phyloP scores from a whole-genome alignment of 495 filamentous ascomycete genomes.

The Filosporella fistucella region DNA sequence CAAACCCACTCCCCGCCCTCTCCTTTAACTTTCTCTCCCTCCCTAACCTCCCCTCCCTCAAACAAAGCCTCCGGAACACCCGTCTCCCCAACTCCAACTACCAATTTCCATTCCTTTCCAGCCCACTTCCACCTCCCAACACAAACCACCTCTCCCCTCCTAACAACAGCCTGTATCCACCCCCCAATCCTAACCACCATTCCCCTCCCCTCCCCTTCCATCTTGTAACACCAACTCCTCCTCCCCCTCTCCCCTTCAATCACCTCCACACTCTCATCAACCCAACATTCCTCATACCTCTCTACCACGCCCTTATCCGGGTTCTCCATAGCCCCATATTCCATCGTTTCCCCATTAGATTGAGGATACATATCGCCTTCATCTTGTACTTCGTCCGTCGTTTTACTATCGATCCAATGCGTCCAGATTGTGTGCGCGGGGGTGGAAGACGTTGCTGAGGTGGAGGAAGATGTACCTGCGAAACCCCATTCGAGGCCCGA shows the following conservation, averaged over 20 bases:
- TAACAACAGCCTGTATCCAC: constrained; percentile 41
- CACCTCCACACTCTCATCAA: constrained; percentile 19
- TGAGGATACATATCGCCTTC: constrained; percentile 44
- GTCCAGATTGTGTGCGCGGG: constrained; percentile 36
- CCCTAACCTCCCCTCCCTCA: neutral
- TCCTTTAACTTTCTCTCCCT: neutral
- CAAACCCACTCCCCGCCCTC: neutral
- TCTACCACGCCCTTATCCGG: constrained; percentile 29
- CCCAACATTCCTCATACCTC: constrained; percentile 53
- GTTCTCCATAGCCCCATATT: constrained; percentile 45
- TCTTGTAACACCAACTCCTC: constrained; percentile 29
- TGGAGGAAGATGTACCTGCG: constrained; percentile 38
- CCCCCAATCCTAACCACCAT: constrained; percentile 42
- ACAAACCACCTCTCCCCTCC: constrained; percentile 30
- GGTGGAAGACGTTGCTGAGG: constrained; percentile 2
- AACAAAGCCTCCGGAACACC: neutral
- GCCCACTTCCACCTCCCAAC: constrained; percentile 41
- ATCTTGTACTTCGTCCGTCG: constrained; percentile 33
- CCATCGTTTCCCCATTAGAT: constrained; percentile 36
- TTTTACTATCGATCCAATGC: constrained; percentile 49
- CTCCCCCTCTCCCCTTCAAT: constrained; percentile 13
- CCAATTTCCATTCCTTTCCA: neutral
- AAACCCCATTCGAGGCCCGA: constrained; percentile 43
- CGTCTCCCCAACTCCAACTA: neutral
- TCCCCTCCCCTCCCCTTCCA: constrained; percentile 31